Evolutionary conservation across 371 early-diverging fungal genomes (phyloP).

Genomic region (Rhizomucor pusillus): DNA sequence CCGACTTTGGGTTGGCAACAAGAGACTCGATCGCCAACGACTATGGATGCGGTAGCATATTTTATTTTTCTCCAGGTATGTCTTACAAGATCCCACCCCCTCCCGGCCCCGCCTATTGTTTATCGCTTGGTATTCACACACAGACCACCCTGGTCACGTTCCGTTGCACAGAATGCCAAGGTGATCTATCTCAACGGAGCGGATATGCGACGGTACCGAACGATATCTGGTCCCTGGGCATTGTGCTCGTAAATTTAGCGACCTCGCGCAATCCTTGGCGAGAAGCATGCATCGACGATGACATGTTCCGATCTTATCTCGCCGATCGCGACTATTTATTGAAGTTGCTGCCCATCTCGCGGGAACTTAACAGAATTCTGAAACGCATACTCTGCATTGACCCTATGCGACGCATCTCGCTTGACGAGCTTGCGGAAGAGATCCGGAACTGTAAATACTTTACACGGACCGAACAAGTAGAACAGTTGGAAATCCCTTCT

Average conservation of each 20-base stretch:
- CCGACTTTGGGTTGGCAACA: conserved; percentile 94
- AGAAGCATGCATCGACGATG: conserved; percentile 68
- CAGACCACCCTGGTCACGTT: not conserved
- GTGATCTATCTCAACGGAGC: conserved; percentile 47
- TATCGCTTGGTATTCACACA: not conserved
- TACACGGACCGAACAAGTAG: conserved; percentile 40
- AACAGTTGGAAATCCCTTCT: conserved; percentile 15
- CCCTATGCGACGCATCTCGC: conserved; percentile 64
- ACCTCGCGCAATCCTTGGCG: conserved; percentile 83
- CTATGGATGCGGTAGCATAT: conserved; percentile 87
- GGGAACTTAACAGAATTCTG: conserved; percentile 69
- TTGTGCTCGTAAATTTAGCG: conserved; percentile 76
- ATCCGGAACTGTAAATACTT: conserved; percentile 62
- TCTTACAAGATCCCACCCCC: not conserved
- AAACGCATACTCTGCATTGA: conserved; percentile 72
- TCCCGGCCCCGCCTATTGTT: not conserved
- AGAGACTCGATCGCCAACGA: conserved; percentile 69
- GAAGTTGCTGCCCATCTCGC: conserved; percentile 68
- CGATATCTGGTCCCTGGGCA: conserved; percentile 86
- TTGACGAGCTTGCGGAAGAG: conserved; percentile 59
- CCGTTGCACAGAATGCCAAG: conserved; percentile 66
- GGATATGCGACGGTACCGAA: conserved; percentile 74
- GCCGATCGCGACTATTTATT: conserved; percentile 58
- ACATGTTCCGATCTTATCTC: conserved; percentile 70
- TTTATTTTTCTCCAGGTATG: conserved; percentile 89